Evolutionary conservation across 306 rosid genomes (phyloP).

Genomic region (Acacia crassicarpa): DNA sequence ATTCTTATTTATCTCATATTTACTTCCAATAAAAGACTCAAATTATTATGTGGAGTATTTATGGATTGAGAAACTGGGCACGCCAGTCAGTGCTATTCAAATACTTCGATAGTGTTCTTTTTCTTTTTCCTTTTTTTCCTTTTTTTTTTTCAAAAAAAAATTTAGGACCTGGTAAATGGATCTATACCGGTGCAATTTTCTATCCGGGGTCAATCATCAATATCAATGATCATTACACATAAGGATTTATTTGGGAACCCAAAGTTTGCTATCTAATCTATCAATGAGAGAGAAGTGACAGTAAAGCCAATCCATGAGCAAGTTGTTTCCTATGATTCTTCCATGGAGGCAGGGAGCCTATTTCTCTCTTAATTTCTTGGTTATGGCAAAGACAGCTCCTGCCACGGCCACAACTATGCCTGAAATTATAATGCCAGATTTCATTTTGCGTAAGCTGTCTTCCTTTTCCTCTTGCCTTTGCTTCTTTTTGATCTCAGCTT

Average conservation of each 20-base stretch:
- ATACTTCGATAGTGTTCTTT: neutral
- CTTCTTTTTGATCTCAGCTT: constrained; percentile 32
- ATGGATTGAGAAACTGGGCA: neutral
- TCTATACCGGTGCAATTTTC: neutral
- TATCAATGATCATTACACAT: neutral
- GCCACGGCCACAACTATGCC: constrained; percentile 52
- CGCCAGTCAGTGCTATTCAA: neutral
- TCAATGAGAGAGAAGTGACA: neutral
- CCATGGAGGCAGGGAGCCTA: neutral
- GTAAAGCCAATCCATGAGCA: neutral
- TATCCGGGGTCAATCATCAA: constrained; percentile 5
- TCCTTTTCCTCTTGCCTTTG: constrained; percentile 25
- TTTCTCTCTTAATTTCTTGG: constrained; percentile 59
- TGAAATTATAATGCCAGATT: constrained; percentile 51
- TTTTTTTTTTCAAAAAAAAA: no score
- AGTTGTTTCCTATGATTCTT: constrained; percentile 11
- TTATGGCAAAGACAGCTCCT: constrained; percentile 44
- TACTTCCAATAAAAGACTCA: neutral
- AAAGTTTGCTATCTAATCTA: neutral
- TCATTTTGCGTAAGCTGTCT: constrained; percentile 40
- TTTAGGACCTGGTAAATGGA: neutral
- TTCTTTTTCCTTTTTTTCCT: no score
- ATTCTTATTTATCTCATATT: neutral
- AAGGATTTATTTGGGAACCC: constrained; percentile 16
- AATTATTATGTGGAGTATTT: neutral